Evolutionary conservation across 805 yeast species (phyloP).

Genomic region (Hanseniaspora clermontiae): DNA sequence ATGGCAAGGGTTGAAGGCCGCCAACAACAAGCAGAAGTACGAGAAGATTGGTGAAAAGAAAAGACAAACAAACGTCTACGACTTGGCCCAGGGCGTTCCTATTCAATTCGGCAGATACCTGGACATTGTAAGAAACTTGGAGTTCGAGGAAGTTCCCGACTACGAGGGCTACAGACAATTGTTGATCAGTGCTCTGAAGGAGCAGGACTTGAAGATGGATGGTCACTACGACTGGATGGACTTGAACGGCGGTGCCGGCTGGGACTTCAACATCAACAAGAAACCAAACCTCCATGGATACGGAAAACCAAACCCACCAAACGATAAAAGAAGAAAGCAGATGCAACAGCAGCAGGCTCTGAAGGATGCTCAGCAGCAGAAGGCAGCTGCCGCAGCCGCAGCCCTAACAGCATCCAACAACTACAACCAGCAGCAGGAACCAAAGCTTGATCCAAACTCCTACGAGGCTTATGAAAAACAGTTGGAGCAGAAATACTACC

Average conservation of each 20-base stretch:
- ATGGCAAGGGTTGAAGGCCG: constrained; percentile 98
- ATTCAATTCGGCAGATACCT: constrained; percentile 86
- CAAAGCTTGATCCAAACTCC: constrained; percentile 32
- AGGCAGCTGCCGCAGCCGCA: constrained; percentile 21
- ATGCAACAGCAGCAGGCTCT: constrained; percentile 18
- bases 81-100: constrained; percentile 79
- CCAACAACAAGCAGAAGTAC: constrained; percentile 92
- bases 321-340: constrained; percentile 31
- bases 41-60: constrained; percentile 96
- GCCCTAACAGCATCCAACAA: constrained; percentile 16
- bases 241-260: constrained; percentile 85
- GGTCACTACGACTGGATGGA: constrained; percentile 98
- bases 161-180: constrained; percentile 74
- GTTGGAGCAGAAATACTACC: constrained; percentile 28
- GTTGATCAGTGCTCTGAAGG: constrained; percentile 64
- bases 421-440: constrained; percentile 14
- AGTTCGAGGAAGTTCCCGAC: constrained; percentile 89
- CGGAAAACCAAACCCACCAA: constrained; percentile 85
- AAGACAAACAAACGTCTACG: constrained; percentile 74
- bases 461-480: constrained; percentile 30
- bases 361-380: constrained; percentile 21
- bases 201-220: constrained; percentile 59
- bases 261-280: constrained; percentile 82
- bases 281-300: constrained; percentile 92
- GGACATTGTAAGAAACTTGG: constrained; percentile 73